Base-by-base conservation (phyloP, 306 rosid genomes). In the Ormosia emarginata region DNA sequence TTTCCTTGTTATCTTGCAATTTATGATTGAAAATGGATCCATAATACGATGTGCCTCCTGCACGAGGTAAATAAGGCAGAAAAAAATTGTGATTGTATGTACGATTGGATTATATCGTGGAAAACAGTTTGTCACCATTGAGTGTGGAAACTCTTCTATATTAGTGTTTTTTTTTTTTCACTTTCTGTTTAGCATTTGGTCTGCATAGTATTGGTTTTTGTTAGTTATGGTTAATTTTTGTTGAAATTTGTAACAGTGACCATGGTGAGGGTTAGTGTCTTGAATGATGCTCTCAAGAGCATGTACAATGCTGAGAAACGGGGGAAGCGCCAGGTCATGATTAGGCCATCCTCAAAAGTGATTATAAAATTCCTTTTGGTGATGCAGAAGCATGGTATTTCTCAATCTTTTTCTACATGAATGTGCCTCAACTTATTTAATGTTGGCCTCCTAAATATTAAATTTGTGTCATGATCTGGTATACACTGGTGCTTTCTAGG, bases 321-420 rank as follows among this genome's bases (percentile, higher is more conserved):
- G 49, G 86, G 86, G 43, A 83, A 83, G 67, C 86, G 83, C 8
- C 86, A 71, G 43, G 86, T 71, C 68, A 83, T 83, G 86, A 71
- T 83, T 43, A 71, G 86, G 83, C 86, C 86, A 17, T 83, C 86
- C 4, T 83, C 86, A 2, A 83, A 83, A 83, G 86, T 83, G 57
- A 71, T 83, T 36, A 71, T 83, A 13, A 83, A 83, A 3, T 83
- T 83, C 43, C 82, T 83, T 32, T 61, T 40, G 43, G 86, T 83
- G 30, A 83, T 83, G 86, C 86, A 83, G 55, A 83, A 83, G 80
- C 86, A 83, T 64, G 86, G 86, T 83, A 83, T 37, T 30, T 29
- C 29, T 68, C 64, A 0, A 15, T 12, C 72, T 41, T 13, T 39
- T 64, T 39, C 4, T 37, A 11, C 24, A 29, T 49, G 34, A 62